A percentile compares a stretch with the other conserved stretches of the same genome.
phyloP scores from a whole-genome alignment of 257 asterid species.

The Lavandula angustifolia region DNA sequence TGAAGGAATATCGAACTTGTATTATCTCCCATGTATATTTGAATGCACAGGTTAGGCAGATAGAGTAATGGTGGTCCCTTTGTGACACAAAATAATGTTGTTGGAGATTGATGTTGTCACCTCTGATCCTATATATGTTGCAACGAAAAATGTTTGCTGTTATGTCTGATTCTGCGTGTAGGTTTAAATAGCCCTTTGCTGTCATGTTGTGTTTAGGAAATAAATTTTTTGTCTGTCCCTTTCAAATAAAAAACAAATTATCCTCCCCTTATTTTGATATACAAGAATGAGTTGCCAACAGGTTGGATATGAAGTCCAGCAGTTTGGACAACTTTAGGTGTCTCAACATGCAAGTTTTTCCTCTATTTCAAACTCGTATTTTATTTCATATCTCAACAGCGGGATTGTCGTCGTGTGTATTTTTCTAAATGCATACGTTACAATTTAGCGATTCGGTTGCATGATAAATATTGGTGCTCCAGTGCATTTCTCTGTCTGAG shows the following conservation, averaged over 20 bases:
- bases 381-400: too few relatives aligned
- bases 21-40: background rate
- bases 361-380: too few relatives aligned
- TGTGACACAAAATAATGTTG: conserved; percentile 21
- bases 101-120: conserved; percentile 29
- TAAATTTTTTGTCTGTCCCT: background rate
- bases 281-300: conserved; percentile 29
- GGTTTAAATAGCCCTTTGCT: conserved; percentile 25
- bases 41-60: conserved; percentile 3
- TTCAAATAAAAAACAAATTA: too few relatives aligned
- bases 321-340: conserved; percentile 6
- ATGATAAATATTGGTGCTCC: too few relatives aligned
- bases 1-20: background rate
- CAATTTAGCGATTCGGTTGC: too few relatives aligned
- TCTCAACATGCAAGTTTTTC: background rate
- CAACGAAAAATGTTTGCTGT: conserved; percentile 24
- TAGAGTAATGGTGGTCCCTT: conserved; percentile 24
- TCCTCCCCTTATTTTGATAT: conserved; percentile 8
- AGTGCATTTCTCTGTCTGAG: too few relatives aligned
- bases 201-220: conserved; percentile 30
- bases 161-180: conserved; percentile 25
- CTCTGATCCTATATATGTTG: conserved; percentile 15
- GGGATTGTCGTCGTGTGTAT: too few relatives aligned
- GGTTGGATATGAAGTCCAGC: conserved; percentile 11
- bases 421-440: too few relatives aligned